Base-by-base conservation (phyloP, 1,284 basidiomycete species). In the Vanrija humicola region DNA sequence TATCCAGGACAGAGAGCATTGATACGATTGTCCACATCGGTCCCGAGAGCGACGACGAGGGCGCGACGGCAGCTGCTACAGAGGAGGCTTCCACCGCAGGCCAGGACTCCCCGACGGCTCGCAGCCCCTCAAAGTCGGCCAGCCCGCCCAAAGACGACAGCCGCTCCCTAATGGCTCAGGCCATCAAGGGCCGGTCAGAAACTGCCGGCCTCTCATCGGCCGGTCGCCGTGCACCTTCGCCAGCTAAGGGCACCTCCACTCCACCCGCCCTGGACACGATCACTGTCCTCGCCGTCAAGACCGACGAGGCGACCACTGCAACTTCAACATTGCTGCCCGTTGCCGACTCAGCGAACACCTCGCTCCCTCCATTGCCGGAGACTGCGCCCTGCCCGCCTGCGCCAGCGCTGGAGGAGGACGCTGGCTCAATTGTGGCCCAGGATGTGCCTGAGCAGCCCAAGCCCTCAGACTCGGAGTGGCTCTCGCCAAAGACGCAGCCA, bases 21-120 rank as follows among this genome's bases (percentile, higher is more conserved):
- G 61, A 62, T 38, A 62, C 57, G 21, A 52, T 56, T 0, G 54
- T 59, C 1, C 49, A 55, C 45, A 40, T 55, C 4, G 55, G 55
- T 18, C 39, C 48, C 6, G 43, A 56, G 23, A 52, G 45, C 5
- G 29, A 54, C 39, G 43, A 21, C 8, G 34, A 15, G 6, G 10
- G n/a, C 9, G 23, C n/a, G 21, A 1, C 25, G 23, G 18, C 48
- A 40, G 25, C 43, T 2, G 43, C 26, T 2, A 21, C 23, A 5
- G 12, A 25, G 1, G 16, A 18, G 16, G 23, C 40, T 7, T 1
- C 6, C 9, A 26, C 40, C 14, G 15, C 48, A 12, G 18, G 19
- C 12, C 42, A 43, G 42, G 19, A 18, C 21, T 43, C 42, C 21
- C 19, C 18, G 12, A 5, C 42, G 10, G 6, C 39, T 18, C 39